These are phyloP conservation scores for Termitomyces sp. DNA, from an alignment of 768 basidiomycete species.

Conservation along the genomic window DNA sequence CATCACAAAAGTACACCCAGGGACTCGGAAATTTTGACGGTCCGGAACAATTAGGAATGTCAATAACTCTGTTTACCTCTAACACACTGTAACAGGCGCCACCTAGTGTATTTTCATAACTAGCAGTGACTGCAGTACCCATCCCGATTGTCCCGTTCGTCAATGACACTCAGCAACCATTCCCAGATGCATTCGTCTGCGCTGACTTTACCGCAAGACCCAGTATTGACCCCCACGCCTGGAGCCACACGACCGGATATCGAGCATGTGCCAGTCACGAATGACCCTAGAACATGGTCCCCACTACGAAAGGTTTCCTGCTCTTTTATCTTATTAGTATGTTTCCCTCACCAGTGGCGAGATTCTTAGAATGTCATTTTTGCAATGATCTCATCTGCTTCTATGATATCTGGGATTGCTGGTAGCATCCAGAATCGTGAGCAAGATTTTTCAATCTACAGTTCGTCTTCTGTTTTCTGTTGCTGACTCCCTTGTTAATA, in stretches of 20 bases:
- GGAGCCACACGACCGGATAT: constrained; percentile 30
- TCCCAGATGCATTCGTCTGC: neutral
- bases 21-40: neutral
- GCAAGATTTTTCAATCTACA: constrained; percentile 8
- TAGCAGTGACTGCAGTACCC: neutral
- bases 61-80: neutral
- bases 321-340: neutral
- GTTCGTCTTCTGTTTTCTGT: neutral
- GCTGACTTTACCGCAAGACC: neutral
- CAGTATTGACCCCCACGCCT: neutral
- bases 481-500: constrained; percentile 18
- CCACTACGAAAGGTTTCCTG: constrained; percentile 41
- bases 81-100: neutral
- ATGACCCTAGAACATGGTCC: constrained; percentile 63
- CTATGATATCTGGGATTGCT: constrained; percentile 53
- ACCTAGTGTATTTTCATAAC: constrained; percentile 6
- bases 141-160: constrained; percentile 1
- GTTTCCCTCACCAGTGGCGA: neutral
- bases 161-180: constrained; percentile 1
- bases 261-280: constrained; percentile 46
- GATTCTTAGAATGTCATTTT: constrained; percentile 35
- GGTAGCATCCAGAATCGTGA: constrained; percentile 63
- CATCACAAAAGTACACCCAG: neutral
- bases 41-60: constrained; percentile 2
- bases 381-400: constrained; percentile 41